phyloP scores from a whole-genome alignment of 2,329 filamentous ascomycete species.

The Microcera coccophila region DNA sequence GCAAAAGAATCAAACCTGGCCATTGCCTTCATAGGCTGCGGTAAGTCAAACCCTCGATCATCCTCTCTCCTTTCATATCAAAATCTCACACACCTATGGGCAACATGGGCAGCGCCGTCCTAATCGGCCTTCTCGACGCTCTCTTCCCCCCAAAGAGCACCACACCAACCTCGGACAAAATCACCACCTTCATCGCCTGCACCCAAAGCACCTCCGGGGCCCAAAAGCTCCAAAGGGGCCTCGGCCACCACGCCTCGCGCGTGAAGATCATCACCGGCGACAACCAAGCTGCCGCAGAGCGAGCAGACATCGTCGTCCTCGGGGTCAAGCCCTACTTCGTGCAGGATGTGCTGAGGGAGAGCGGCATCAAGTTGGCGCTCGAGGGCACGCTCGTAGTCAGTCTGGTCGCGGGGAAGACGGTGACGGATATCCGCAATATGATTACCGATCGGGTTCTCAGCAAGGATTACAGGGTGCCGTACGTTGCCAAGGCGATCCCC shows the following conservation, averaged over 20 bases:
- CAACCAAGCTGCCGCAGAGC: background rate
- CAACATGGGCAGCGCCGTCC: slow-evolving; percentile 7
- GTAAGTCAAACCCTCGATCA: background rate
- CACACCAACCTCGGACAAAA: background rate
- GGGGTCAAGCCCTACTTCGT: background rate
- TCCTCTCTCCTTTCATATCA: background rate
- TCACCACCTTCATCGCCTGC: slow-evolving; percentile 4
- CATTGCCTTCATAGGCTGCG: slow-evolving; percentile 1
- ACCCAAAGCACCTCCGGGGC: slow-evolving; percentile 3
- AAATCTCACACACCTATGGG: background rate
- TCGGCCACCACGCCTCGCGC: slow-evolving; percentile 1
- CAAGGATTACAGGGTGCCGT: background rate
- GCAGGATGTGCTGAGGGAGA: background rate
- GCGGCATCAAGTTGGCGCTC: background rate
- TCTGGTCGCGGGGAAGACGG: slow-evolving; percentile 5
- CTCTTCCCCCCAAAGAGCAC: background rate
- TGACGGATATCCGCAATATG: background rate
- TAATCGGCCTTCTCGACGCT: slow-evolving; percentile 5
- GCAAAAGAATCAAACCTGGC: background rate
- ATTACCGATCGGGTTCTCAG: no score
- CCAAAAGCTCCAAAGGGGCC: background rate
- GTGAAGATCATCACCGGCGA: background rate
- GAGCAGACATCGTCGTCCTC: background rate
- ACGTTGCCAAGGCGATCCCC: slow-evolving; percentile 6
- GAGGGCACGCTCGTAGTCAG: slow-evolving; percentile 7